A percentile compares a stretch with the other conserved stretches of the same genome.
These are phyloP conservation scores for Carex kokanica DNA, from an alignment of 176 grass and related monocot species.

Conservation along the genomic window DNA sequence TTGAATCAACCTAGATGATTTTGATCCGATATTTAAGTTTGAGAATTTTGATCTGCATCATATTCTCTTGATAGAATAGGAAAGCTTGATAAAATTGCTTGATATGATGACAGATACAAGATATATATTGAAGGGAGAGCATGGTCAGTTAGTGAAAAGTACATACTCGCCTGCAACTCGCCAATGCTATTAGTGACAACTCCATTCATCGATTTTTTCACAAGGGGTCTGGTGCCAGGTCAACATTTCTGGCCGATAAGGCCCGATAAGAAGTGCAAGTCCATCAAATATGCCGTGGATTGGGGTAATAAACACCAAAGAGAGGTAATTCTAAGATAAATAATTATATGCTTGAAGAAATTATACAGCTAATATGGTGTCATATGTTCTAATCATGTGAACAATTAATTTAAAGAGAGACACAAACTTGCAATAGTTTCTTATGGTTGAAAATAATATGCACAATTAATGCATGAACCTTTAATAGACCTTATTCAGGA, in stretches of 20 bases:
- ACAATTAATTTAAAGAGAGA: background rate
- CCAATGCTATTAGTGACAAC: conserved; percentile 49
- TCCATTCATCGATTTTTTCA: conserved; percentile 60
- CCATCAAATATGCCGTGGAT: conserved; percentile 61
- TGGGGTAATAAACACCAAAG: conserved; percentile 74
- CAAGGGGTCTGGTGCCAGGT: conserved; percentile 58
- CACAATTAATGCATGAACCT: background rate
- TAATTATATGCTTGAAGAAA: background rate
- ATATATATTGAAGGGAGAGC: conserved; percentile 69
- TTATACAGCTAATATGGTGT: background rate
- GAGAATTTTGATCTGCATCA: background rate
- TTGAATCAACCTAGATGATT: background rate
- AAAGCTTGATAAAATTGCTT: background rate
- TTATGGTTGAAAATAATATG: background rate
- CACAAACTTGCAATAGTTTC: background rate
- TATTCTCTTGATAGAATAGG: background rate
- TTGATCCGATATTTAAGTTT: background rate
- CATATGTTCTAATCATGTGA: background rate
- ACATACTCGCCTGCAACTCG: conserved; percentile 82
- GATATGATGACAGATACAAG: conserved; percentile 39
- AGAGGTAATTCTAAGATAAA: conserved; percentile 21
- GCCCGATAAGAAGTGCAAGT: conserved; percentile 31
- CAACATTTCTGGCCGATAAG: conserved; percentile 74
- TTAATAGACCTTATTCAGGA: background rate
- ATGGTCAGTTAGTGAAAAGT: conserved; percentile 90